Conservation (phyloP, 202 grass and related monocot genomes). For the Sporobolus alterniflorus region DNA sequence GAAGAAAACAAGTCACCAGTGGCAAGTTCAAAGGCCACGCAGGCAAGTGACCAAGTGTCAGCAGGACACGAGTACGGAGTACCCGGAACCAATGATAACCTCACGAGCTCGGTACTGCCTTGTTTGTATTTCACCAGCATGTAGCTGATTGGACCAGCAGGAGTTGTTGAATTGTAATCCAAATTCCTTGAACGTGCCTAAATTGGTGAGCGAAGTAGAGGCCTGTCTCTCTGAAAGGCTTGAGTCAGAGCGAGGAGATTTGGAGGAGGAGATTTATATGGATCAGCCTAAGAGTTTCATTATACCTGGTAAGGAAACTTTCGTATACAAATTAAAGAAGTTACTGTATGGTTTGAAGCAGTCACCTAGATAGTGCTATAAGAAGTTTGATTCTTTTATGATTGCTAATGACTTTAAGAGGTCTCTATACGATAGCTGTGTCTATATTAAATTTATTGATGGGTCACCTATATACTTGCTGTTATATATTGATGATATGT, state of each 20-base stretch:
- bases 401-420: background rate
- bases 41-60: slow-evolving; percentile 94
- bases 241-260: no score
- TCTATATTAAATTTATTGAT: background rate
- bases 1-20: slow-evolving; percentile 86
- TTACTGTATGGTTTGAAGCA: background rate
- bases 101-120: slow-evolving; percentile 90
- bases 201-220: no score
- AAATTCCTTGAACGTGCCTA: no score
- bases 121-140: slow-evolving; percentile 77
- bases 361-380: background rate
- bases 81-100: slow-evolving; percentile 87
- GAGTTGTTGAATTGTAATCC: no score
- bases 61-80: slow-evolving; percentile 78
- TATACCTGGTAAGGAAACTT: background rate
- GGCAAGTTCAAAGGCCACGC: slow-evolving; percentile 87
- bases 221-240: no score
- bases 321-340: background rate
- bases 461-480: background rate
- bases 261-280: background rate
- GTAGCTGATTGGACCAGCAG: slow-evolving; percentile 68
- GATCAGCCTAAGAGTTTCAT: background rate
- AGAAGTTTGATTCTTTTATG: background rate
- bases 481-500: background rate
- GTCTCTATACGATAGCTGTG: background rate